Conservation (phyloP, 495 filamentous ascomycete species). For the Baudoinia panamericana region DNA sequence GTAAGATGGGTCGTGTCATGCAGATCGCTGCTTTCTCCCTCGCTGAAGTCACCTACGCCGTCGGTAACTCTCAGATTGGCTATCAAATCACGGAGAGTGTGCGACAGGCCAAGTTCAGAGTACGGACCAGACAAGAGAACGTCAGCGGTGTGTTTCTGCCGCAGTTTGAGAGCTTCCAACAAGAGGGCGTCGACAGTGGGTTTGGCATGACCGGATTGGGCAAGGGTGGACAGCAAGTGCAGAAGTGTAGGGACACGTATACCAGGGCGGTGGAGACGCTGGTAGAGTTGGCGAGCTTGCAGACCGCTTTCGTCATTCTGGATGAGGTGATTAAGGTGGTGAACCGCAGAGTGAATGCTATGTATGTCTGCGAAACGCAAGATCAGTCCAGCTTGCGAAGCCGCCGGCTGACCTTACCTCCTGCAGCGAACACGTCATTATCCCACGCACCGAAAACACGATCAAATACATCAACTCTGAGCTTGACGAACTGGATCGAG, state of each 20-base stretch:
- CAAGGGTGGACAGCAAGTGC: slow-evolving; percentile 95
- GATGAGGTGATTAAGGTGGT: slow-evolving; percentile 99
- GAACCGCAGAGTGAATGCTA: slow-evolving; percentile 95
- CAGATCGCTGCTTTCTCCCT: slow-evolving; percentile 96
- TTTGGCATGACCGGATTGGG: slow-evolving; percentile 93
- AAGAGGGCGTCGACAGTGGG: slow-evolving; percentile 73
- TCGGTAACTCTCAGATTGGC: slow-evolving; percentile 85
- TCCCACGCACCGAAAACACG: slow-evolving; percentile 94
- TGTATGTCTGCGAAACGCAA: slow-evolving; percentile 50
- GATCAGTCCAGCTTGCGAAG: too few species aligned
- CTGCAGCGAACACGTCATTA: slow-evolving; percentile 81
- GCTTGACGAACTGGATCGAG: slow-evolving; percentile 92
- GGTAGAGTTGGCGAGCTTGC: slow-evolving; percentile 89
- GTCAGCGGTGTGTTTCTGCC: slow-evolving; percentile 91
- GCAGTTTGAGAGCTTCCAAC: slow-evolving; percentile 76
- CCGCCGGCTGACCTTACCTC: too few species aligned
- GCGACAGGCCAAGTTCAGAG: slow-evolving; percentile 78
- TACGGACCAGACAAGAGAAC: slow-evolving; percentile 94
- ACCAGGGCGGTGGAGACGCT: slow-evolving; percentile 92
- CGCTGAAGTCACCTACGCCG: slow-evolving; percentile 94
- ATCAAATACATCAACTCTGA: slow-evolving; percentile 99
- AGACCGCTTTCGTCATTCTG: slow-evolving; percentile 95
- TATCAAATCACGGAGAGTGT: slow-evolving; percentile 97
- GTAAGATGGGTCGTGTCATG: slow-evolving; percentile 99
- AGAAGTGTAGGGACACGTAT: slow-evolving; percentile 90